Evolutionary conservation across 192 early-diverging fungal species (phyloP).

Genomic region (Phycomyces blakesleeanus): DNA sequence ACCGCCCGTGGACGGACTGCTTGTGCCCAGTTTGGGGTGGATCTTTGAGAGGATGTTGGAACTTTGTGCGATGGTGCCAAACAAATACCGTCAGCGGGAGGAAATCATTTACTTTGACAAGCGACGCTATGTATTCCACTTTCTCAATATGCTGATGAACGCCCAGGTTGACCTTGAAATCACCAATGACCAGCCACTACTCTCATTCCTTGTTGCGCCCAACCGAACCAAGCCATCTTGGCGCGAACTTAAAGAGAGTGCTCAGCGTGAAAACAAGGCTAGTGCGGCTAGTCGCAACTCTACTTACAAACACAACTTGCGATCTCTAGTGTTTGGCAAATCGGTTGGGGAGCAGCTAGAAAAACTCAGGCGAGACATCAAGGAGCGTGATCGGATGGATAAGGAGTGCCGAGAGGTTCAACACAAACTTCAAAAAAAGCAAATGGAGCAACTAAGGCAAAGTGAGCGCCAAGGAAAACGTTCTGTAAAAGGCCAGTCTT

Average conservation of each 20-base stretch:
- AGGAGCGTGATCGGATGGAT: slow-evolving; percentile 63
- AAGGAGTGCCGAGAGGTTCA: slow-evolving; percentile 55
- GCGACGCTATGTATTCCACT: slow-evolving; percentile 59
- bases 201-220: slow-evolving; percentile 27
- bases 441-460: slow-evolving; percentile 41
- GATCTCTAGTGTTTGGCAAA: slow-evolving; percentile 34
- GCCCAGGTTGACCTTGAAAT: slow-evolving; percentile 24
- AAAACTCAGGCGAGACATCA: slow-evolving; percentile 61
- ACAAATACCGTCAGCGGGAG: slow-evolving; percentile 50
- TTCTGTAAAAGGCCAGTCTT: slow-evolving; percentile 16
- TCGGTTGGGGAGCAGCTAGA: slow-evolving; percentile 60
- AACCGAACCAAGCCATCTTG: slow-evolving; percentile 19
- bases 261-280: slow-evolving; percentile 31
- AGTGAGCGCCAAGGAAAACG: slow-evolving; percentile 41
- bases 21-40: slow-evolving; percentile 72
- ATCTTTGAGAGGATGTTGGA: slow-evolving; percentile 69
- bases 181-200: slow-evolving; percentile 2
- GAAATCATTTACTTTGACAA: slow-evolving; percentile 66
- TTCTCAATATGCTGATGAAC: slow-evolving; percentile 38
- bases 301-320: slow-evolving; percentile 8
- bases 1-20: slow-evolving; percentile 22
- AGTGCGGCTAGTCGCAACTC: slow-evolving; percentile 8
- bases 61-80: slow-evolving; percentile 61
- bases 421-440: slow-evolving; percentile 42
- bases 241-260: slow-evolving; percentile 38